A percentile compares a stretch with the other conserved stretches of the same genome.
Conservation (phyloP, 1,284 basidiomycete genomes). For the Phellinidium pouzarii region DNA sequence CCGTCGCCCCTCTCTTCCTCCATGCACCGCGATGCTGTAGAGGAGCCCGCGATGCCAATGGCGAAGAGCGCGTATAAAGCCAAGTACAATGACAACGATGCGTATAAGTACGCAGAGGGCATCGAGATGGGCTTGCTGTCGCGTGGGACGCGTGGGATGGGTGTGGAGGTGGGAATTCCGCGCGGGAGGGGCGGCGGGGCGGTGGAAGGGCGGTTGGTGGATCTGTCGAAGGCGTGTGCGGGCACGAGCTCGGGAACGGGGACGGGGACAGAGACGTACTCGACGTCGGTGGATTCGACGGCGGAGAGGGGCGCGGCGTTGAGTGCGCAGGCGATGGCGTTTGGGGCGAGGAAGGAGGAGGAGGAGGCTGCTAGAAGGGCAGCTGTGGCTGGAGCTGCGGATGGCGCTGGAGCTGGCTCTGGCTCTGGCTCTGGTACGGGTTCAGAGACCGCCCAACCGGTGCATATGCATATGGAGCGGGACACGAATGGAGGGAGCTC, state of each 20-base stretch:
- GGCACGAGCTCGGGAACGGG: neutral
- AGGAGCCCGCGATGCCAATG: neutral
- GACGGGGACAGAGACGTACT: neutral
- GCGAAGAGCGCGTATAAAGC: neutral
- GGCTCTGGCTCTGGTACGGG: neutral
- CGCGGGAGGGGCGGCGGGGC: neutral
- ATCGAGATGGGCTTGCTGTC: slow-evolving; percentile 18
- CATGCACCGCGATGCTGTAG: neutral
- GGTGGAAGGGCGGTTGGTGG: neutral
- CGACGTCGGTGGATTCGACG: neutral
- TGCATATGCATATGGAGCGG: slow-evolving; percentile 9
- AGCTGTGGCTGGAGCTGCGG: no score
- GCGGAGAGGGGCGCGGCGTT: slow-evolving; percentile 2
- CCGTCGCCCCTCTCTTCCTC: neutral
- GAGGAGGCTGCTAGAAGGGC: neutral
- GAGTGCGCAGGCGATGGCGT: slow-evolving; percentile 7
- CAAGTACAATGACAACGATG: slow-evolving; percentile 3
- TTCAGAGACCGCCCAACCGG: neutral
- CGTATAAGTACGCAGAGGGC: slow-evolving; percentile 1
- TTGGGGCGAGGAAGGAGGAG: neutral
- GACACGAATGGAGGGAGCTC: slow-evolving; percentile 12
- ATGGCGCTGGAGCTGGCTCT: neutral
- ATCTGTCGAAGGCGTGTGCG: neutral
- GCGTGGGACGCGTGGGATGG: no score
- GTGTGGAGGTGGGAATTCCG: neutral